Evolutionary conservation across 2,329 filamentous ascomycete genomes (phyloP).

Genomic region (Colletotrichum echinochloae): DNA sequence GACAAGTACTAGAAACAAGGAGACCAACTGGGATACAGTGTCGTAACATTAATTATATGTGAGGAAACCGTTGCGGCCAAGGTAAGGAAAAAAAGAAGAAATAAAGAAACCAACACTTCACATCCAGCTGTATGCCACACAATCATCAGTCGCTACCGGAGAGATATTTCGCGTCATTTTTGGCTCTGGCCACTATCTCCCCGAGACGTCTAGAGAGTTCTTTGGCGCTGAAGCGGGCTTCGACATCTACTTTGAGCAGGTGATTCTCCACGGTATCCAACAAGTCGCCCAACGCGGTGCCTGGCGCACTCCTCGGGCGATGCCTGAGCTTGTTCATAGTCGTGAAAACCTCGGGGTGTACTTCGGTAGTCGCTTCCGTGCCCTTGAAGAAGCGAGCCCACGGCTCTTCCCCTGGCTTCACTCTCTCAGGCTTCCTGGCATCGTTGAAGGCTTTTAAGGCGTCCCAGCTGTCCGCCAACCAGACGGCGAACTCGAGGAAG

Average conservation of each 20-base stretch:
- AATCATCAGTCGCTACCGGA: not conserved
- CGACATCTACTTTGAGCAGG: not conserved
- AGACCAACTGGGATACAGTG: too few relatives aligned
- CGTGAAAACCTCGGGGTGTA: not conserved
- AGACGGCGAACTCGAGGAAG: constrained; percentile 45
- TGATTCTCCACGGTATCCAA: not conserved
- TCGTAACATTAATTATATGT: too few relatives aligned
- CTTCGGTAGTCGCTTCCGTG: not conserved
- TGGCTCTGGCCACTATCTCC: not conserved
- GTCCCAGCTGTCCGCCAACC: constrained; percentile 22
- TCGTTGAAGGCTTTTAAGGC: not conserved
- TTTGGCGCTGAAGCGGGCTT: not conserved
- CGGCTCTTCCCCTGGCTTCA: not conserved
- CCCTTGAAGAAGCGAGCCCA: not conserved
- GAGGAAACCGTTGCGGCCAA: too few relatives aligned
- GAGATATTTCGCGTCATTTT: not conserved
- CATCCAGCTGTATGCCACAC: not conserved
- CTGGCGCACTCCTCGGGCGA: not conserved
- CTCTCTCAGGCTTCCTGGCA: not conserved
- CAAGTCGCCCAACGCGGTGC: not conserved
- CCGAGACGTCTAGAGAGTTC: not conserved
- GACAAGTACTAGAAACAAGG: too few relatives aligned
- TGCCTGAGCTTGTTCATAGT: not conserved
- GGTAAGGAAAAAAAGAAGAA: too few relatives aligned
- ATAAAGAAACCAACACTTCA: not conserved